These are phyloP conservation scores for Pyrus pyrifolia DNA, from an alignment of 306 rosid species.

Conservation along the genomic window DNA sequence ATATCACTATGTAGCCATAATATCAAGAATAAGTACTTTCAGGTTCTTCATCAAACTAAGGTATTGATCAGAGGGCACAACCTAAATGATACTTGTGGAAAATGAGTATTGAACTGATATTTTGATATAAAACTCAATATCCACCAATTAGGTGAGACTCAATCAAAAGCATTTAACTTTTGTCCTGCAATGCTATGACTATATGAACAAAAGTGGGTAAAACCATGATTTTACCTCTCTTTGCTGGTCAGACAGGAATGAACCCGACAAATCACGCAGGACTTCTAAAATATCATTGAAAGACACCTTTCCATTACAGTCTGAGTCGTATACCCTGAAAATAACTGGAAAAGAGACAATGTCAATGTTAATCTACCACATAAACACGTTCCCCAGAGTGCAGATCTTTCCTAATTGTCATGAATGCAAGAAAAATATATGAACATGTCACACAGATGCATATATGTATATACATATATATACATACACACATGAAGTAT, in stretches of 20 bases:
- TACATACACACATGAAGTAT: background rate
- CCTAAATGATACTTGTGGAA: background rate
- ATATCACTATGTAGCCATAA: too few species aligned
- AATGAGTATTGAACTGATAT: background rate
- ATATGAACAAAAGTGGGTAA: background rate
- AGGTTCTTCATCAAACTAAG: too few species aligned
- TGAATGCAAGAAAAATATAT: background rate
- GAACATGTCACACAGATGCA: background rate
- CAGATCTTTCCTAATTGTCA: background rate
- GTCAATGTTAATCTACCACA: background rate
- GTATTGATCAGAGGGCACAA: too few species aligned
- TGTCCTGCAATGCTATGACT: background rate
- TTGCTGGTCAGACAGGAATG: slow-evolving; percentile 78
- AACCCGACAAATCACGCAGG: slow-evolving; percentile 72
- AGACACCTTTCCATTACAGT: slow-evolving; percentile 70
- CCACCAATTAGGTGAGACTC: background rate
- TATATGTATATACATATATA: too few species aligned
- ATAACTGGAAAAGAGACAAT: slow-evolving; percentile 43
- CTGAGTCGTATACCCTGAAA: slow-evolving; percentile 79
- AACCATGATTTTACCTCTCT: slow-evolving; percentile 67
- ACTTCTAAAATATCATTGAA: slow-evolving; percentile 70
- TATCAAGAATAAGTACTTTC: too few species aligned
- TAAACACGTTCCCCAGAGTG: background rate
- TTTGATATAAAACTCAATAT: background rate
- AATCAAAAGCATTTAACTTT: background rate